Percentiles rank a stretch among this genome's conserved stretches.
phyloP scores from a whole-genome alignment of 192 early-diverging fungal species.

The Coemansia sp. region DNA sequence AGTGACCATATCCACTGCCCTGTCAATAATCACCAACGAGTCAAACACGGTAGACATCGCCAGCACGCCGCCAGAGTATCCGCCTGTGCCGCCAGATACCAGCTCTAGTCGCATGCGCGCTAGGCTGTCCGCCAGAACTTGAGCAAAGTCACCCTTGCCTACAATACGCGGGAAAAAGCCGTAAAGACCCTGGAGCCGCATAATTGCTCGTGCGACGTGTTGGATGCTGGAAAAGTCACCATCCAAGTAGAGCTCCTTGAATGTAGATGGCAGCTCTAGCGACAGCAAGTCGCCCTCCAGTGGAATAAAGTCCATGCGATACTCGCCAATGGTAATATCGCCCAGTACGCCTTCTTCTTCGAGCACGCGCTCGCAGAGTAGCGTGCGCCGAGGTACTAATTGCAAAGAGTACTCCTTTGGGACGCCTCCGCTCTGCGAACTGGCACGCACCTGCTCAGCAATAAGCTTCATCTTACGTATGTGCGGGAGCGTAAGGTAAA shows the following conservation, averaged over 20 bases:
- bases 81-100: slow-evolving; percentile 36
- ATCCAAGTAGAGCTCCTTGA: slow-evolving; percentile 80
- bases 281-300: slow-evolving; percentile 91
- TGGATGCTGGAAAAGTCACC: slow-evolving; percentile 52
- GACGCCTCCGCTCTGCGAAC: slow-evolving; percentile 12
- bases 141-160: slow-evolving; percentile 87
- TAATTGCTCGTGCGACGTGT: slow-evolving; percentile 67
- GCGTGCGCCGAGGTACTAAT: slow-evolving; percentile 88
- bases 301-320: slow-evolving; percentile 87
- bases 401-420: slow-evolving; percentile 70
- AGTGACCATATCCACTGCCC: slow-evolving; percentile 87
- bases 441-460: slow-evolving; percentile 60
- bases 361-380: slow-evolving; percentile 91
- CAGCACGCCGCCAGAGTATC: slow-evolving; percentile 26
- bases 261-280: slow-evolving; percentile 81
- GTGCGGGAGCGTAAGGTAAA: slow-evolving; percentile 87
- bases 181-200: slow-evolving; percentile 88
- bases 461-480: slow-evolving; percentile 81
- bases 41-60: slow-evolving; percentile 72
- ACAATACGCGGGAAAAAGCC: slow-evolving; percentile 90
- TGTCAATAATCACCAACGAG: slow-evolving; percentile 88
- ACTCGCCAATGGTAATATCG: slow-evolving; percentile 84
- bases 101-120: slow-evolving; percentile 85
- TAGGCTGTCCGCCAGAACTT: slow-evolving; percentile 74
- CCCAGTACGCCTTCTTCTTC: slow-evolving; percentile 94